phyloP scores from a whole-genome alignment of 139 green algal species.

The Chlorella sp. region DNA sequence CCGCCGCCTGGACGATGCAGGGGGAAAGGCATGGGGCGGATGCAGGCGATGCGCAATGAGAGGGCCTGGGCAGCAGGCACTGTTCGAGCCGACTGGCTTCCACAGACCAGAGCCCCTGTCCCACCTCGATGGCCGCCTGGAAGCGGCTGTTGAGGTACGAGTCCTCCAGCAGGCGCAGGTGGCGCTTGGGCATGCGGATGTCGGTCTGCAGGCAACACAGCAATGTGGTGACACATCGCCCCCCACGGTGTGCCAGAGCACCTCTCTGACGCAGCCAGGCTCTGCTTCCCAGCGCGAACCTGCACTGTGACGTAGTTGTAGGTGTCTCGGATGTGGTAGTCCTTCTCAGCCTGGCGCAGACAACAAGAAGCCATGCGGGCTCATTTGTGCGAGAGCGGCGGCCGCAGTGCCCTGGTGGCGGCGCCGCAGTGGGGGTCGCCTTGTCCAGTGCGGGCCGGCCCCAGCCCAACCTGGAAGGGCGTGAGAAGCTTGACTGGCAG shows the following conservation, averaged over 20 bases:
- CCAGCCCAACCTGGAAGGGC: constrained; percentile 52
- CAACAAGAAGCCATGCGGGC: no score
- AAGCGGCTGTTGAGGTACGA: constrained; percentile 31
- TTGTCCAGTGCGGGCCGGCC: no score
- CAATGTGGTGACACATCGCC: no score
- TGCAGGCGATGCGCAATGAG: no score
- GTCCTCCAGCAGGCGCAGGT: constrained; percentile 58
- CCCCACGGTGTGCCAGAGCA: no score
- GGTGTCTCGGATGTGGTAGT: constrained; percentile 80
- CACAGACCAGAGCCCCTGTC: no score
- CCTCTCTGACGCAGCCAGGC: background rate
- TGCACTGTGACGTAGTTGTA: constrained; percentile 90
- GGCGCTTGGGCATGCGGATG: constrained; percentile 56
- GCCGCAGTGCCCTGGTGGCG: no score
- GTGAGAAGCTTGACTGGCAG: constrained; percentile 69
- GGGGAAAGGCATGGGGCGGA: no score
- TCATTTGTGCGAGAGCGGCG: no score
- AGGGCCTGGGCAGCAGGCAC: no score
- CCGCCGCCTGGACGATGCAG: constrained; percentile 40
- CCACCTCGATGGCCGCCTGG: constrained; percentile 42
- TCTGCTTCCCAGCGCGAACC: constrained; percentile 8
- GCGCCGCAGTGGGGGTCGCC: no score
- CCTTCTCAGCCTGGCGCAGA: constrained; percentile 83
- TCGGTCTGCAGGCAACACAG: constrained; percentile 50
- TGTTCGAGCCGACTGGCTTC: no score